These are phyloP conservation scores for Trametes versicolor DNA, from an alignment of 1,284 basidiomycete genomes.

Conservation along the genomic window DNA sequence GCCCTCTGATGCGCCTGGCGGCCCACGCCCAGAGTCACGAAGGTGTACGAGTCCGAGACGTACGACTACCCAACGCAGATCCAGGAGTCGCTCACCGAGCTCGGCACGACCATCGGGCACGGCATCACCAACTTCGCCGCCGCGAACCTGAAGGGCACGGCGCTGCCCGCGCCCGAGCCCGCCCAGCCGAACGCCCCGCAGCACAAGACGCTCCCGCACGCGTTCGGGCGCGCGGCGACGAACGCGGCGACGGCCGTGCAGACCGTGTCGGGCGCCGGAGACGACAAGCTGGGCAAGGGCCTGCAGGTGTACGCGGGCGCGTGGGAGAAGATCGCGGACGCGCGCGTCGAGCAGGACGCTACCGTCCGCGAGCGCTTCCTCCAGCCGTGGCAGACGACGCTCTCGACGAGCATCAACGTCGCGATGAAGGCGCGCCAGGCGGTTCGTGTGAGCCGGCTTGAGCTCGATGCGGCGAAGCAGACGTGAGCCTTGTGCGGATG, in stretches of 20 bases:
- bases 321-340: slow-evolving; percentile 90
- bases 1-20: slow-evolving; percentile 18
- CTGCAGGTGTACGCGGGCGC: slow-evolving; percentile 84
- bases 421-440: slow-evolving; percentile 92
- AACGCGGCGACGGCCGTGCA: slow-evolving; percentile 70
- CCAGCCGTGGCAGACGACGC: slow-evolving; percentile 91
- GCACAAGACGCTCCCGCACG: slow-evolving; percentile 97
- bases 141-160: slow-evolving; percentile 89
- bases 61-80: slow-evolving; percentile 91
- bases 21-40: slow-evolving; percentile 69
- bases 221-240: slow-evolving; percentile 86
- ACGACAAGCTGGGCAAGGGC: slow-evolving; percentile 80
- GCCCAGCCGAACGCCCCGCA: slow-evolving; percentile 61
- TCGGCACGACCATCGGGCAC: slow-evolving; percentile 79
- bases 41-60: slow-evolving; percentile 85
- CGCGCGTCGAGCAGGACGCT: slow-evolving; percentile 86
- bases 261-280: slow-evolving; percentile 52
- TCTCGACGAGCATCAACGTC: slow-evolving; percentile 83
- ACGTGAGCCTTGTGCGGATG: slow-evolving; percentile 48
- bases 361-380: slow-evolving; percentile 82
- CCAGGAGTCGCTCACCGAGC: slow-evolving; percentile 78
- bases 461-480: slow-evolving; percentile 70
- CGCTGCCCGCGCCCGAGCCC: slow-evolving; percentile 82
- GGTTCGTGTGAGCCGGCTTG: slow-evolving; percentile 83
- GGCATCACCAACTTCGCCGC: slow-evolving; percentile 89